phyloP scores from a whole-genome alignment of 2,329 filamentous ascomycete species.

The Penicillium sumatraense region DNA sequence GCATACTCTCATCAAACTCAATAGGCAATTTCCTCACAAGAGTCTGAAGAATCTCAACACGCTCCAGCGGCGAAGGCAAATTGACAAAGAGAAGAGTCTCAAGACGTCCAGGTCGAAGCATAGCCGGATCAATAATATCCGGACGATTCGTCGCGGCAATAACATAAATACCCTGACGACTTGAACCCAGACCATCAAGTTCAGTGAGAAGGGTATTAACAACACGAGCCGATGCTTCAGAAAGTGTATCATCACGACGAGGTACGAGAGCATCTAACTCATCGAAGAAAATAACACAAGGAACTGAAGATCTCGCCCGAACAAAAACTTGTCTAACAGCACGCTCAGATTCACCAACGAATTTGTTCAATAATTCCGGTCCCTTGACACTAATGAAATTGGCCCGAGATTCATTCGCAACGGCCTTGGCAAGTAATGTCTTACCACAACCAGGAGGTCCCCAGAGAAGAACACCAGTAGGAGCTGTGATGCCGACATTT shows the following conservation, averaged over 20 bases:
- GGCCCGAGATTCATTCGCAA: constrained; percentile 91
- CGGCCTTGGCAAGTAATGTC: constrained; percentile 92
- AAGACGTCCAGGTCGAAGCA: constrained; percentile 87
- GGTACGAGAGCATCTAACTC: constrained; percentile 94
- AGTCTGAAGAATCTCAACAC: constrained; percentile 83
- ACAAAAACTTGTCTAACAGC: constrained; percentile 91
- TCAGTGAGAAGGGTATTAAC: constrained; percentile 96
- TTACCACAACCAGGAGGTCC: constrained; percentile 97
- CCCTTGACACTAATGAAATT: constrained; percentile 99
- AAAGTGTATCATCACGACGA: constrained; percentile 74
- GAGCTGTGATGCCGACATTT: constrained; percentile 75
- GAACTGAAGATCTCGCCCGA: constrained; percentile 81
- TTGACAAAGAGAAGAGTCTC: constrained; percentile 90
- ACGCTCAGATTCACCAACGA: constrained; percentile 93
- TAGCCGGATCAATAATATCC: constrained; percentile 94
- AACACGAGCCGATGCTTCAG: constrained; percentile 83
- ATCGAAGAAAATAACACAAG: constrained; percentile 97
- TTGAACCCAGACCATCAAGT: constrained; percentile 78
- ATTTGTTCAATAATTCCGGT: constrained; percentile 95
- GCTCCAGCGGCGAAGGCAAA: constrained; percentile 75
- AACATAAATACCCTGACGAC: constrained; percentile 84
- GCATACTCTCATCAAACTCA: constrained; percentile 60
- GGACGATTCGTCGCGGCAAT: constrained; percentile 94
- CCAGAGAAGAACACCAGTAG: constrained; percentile 91
- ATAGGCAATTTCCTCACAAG: constrained; percentile 57